Evolutionary conservation across 768 basidiomycete species (phyloP).

Genomic region (Roridomyces roridus): DNA sequence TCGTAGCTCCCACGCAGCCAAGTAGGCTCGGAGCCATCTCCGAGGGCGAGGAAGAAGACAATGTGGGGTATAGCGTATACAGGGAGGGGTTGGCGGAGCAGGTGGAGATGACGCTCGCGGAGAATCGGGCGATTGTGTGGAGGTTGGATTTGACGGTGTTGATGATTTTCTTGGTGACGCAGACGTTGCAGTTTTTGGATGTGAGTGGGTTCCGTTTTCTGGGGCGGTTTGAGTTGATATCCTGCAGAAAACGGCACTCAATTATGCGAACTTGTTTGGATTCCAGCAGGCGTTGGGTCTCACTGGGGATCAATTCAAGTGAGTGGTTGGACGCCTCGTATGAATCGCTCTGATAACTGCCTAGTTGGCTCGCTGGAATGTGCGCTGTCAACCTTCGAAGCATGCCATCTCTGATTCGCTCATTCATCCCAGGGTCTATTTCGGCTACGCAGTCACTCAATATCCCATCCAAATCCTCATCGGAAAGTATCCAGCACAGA

Average conservation of each 20-base stretch:
- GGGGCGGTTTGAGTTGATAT: background rate
- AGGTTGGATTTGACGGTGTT: conserved; percentile 21
- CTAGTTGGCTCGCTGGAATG: conserved; percentile 22
- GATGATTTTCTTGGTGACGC: conserved; percentile 21
- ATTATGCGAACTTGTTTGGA: conserved; percentile 27
- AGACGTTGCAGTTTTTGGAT: conserved; percentile 25
- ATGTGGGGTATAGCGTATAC: conserved; percentile 21
- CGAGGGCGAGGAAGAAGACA: conserved; percentile 23
- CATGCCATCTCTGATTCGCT: too few relatives aligned
- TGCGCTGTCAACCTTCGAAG: too few relatives aligned
- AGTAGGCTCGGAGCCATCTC: conserved; percentile 8
- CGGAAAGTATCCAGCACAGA: conserved; percentile 24
- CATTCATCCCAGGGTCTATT: too few relatives aligned
- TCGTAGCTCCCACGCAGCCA: too few relatives aligned
- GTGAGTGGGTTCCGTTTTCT: too few relatives aligned
- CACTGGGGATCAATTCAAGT: conserved; percentile 25
- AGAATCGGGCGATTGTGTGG: conserved; percentile 22
- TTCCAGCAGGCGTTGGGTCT: conserved; percentile 23
- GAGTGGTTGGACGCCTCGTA: background rate
- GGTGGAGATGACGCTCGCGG: conserved; percentile 7
- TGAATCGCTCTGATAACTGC: background rate
- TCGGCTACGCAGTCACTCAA: conserved; percentile 25
- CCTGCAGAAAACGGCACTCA: conserved; percentile 22
- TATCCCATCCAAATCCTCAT: conserved; percentile 26
- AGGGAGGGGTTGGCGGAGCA: conserved; percentile 22